Evolutionary conservation across 805 yeast species (phyloP), one percentile per base, ranked within the genome.

Genomic region (Lipomyces sp.): DNA sequence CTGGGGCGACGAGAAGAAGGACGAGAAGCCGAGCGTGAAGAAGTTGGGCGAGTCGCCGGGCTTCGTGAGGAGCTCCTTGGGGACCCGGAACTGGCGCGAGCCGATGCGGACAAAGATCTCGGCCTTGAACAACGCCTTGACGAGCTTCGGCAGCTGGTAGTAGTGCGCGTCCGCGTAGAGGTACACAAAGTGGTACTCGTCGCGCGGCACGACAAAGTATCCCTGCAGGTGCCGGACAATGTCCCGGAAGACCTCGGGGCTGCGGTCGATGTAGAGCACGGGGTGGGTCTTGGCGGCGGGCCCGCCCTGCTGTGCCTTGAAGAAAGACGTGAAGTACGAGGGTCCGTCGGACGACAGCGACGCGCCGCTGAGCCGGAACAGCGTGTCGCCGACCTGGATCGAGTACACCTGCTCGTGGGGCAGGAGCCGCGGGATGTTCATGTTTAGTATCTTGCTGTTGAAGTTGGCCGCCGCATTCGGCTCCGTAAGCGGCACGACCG

Each of bases 301-400:
- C 39, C 14, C 66, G 19, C 69, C 62, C 34, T 50, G 57, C 11
- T 56, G 49, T 42, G 58, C 41, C 4, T 61, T 59, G 65, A 89
- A 89, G 69, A 73, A 86, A 24, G 76, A 72, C 2, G 96, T 87
- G 71, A 89, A 90, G 65, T 85, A 88, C 3, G 95, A 86, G 0
- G 97, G 97, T 2, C 41, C 57, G 68, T 89, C 96, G 1, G 85
- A 84, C 23, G 88, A 83, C 34, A 89, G 68, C 1, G 95, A 86
- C 0, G 93, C 90, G 0, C 62, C 62, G 33, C 61, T 56, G 23
- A 55, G 31, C n/a, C 53, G 24, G 45, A 52, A 59, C 21, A 57
- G 28, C 33, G 45, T 44, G 42, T 51, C 59, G 16, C 62, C 62
- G 22, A 59, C 61, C 35, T 59, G 60, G n/a, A 59, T 55, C 11